Conservation (phyloP, 805 yeast species). For the Diddensiella santjacobensis region DNA sequence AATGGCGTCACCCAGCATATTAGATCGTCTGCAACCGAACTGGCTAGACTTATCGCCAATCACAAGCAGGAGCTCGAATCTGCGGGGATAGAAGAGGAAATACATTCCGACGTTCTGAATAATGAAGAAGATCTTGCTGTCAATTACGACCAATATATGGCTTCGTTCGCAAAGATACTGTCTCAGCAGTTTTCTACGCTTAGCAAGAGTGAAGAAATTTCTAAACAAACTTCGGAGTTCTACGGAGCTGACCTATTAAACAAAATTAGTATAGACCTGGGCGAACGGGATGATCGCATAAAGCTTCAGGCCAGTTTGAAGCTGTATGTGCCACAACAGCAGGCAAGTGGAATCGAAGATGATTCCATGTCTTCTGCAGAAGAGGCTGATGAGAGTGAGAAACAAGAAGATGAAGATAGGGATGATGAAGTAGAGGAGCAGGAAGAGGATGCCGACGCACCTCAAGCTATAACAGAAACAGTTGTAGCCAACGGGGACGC, state of each 20-base stretch:
- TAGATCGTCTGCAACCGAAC: slow-evolving; percentile 51
- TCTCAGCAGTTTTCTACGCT: background rate
- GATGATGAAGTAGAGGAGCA: slow-evolving; percentile 7
- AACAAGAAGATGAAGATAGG: slow-evolving; percentile 7
- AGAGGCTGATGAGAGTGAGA: background rate
- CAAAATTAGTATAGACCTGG: background rate
- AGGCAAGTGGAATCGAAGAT: slow-evolving; percentile 1
- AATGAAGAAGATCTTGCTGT: background rate
- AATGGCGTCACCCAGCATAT: slow-evolving; percentile 49
- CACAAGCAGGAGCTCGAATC: slow-evolving; percentile 12
- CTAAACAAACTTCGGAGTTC: slow-evolving; percentile 1
- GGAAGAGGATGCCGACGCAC: too few relatives aligned
- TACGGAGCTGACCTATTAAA: background rate
- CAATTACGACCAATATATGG: slow-evolving; percentile 11
- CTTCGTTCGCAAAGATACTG: background rate
- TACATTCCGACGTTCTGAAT: slow-evolving; percentile 7
- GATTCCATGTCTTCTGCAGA: background rate
- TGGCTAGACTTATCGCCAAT: slow-evolving; percentile 54
- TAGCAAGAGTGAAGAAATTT: background rate
- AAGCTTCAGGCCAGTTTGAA: slow-evolving; percentile 1
- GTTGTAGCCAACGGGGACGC: background rate
- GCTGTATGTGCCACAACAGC: slow-evolving; percentile 9
- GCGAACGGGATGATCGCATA: background rate
- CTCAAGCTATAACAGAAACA: too few relatives aligned
- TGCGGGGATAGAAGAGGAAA: slow-evolving; percentile 4